Percentiles rank a stretch among this genome's conserved stretches.
These are phyloP conservation scores for Globisporangium spiculum DNA, from an alignment of 352 stramenopile species.

Conservation along the genomic window DNA sequence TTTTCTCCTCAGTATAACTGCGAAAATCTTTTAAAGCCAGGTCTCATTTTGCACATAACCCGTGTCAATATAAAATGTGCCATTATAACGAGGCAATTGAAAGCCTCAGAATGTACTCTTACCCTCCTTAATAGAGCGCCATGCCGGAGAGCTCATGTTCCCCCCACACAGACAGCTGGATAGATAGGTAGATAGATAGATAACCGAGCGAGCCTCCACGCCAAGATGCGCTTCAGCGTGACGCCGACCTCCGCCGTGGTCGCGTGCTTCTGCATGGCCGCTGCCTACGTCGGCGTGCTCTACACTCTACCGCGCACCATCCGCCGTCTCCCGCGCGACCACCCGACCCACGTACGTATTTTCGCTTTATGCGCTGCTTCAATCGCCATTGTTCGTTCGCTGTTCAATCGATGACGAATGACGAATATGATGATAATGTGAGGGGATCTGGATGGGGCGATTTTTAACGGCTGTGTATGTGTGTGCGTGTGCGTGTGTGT, in stretches of 20 bases:
- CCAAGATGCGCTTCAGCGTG: slow-evolving; percentile 81
- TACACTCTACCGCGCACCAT: slow-evolving; percentile 79
- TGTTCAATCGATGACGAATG: neutral
- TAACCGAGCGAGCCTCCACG: neutral
- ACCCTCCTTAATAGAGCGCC: neutral
- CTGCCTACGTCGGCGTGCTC: slow-evolving; percentile 82
- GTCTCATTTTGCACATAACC: neutral
- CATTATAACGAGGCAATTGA: neutral
- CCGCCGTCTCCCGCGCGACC: slow-evolving; percentile 72
- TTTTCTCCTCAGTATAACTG: neutral
- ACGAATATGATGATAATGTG: neutral
- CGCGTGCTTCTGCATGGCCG: slow-evolving; percentile 79
- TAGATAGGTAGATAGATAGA: neutral
- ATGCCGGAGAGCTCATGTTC: slow-evolving; percentile 25
- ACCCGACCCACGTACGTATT: slow-evolving; percentile 71
- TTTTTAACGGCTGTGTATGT: neutral
- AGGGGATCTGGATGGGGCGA: neutral
- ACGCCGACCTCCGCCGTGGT: slow-evolving; percentile 57
- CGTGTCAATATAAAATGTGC: neutral
- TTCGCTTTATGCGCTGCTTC: neutral
- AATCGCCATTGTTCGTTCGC: neutral
- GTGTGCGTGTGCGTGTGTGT: neutral
- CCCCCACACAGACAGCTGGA: slow-evolving; percentile 2
- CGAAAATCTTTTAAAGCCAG: neutral
- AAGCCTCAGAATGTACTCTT: neutral